Evolutionary conservation across 176 grass and related monocot genomes (phyloP).

Genomic region (Panicum miliaceum): DNA sequence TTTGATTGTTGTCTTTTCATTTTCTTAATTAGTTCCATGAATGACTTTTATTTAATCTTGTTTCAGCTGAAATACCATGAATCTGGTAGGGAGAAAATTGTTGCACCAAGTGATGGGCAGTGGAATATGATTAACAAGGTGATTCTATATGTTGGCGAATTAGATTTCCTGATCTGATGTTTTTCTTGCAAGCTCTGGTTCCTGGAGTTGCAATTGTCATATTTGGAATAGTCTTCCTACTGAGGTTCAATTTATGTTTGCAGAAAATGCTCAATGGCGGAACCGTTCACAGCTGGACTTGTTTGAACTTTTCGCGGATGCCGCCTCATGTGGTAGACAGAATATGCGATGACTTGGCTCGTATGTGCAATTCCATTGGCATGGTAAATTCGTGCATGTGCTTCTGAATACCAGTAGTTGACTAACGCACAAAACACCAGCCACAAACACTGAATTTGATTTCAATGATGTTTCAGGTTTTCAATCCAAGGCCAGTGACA

Average conservation of each 20-base stretch:
- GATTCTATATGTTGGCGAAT: constrained; percentile 18
- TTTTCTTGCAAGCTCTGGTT: not conserved
- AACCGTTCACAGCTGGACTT: constrained; percentile 58
- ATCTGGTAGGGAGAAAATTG: constrained; percentile 66
- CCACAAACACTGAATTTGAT: not conserved
- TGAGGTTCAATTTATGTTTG: constrained; percentile 19
- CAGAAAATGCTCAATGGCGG: constrained; percentile 79
- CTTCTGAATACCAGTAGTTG: not conserved
- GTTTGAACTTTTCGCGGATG: constrained; percentile 58
- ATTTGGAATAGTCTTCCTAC: constrained; percentile 28
- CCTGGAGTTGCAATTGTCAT: not conserved
- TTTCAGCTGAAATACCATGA: constrained; percentile 79
- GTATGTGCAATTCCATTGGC: constrained; percentile 71
- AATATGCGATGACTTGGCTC: constrained; percentile 53
- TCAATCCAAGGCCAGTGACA: constrained; percentile 48
- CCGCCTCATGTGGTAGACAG: not conserved
- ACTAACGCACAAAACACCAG: not conserved
- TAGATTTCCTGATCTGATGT: not conserved
- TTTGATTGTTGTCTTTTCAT: constrained; percentile 19
- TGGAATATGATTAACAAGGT: constrained; percentile 96
- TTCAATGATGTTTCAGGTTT: constrained; percentile 41
- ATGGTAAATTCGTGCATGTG: constrained; percentile 52
- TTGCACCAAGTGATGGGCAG: constrained; percentile 54
- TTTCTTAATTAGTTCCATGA: constrained; percentile 1
- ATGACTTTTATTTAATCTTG: not conserved